A percentile compares a stretch with the other conserved stretches of the same genome.
Evolutionary conservation across 2,329 filamentous ascomycete species (phyloP).

Genomic region (Phialemonium atrogriseum): DNA sequence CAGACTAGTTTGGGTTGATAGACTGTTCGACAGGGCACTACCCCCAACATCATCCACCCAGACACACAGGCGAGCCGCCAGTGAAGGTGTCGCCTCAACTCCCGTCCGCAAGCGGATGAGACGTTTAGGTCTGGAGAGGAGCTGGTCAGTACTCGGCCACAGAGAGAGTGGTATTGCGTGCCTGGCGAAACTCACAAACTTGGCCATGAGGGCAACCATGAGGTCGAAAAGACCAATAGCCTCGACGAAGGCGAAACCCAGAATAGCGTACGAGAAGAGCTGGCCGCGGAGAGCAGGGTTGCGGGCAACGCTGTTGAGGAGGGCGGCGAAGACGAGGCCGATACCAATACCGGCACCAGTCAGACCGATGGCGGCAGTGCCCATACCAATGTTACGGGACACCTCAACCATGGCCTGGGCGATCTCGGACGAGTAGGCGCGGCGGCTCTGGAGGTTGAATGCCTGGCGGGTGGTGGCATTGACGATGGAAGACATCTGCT

Average conservation of each 20-base stretch:
- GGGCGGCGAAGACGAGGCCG: constrained; percentile 86
- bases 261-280: constrained; percentile 94
- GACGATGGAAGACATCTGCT: constrained; percentile 59
- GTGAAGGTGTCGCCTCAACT: constrained; percentile 13
- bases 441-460: constrained; percentile 52
- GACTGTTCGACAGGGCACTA: constrained; percentile 4
- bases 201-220: constrained; percentile 91
- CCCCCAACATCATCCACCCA: constrained; percentile 10
- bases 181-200: constrained; percentile 69
- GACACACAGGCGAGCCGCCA: constrained; percentile 17
- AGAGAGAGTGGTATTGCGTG: not conserved
- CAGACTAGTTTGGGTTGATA: constrained; percentile 7
- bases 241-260: constrained; percentile 92
- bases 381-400: constrained; percentile 87
- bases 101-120: constrained; percentile 9
- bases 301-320: constrained; percentile 83
- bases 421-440: constrained; percentile 82
- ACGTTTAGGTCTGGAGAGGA: constrained; percentile 17
- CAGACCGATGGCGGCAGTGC: constrained; percentile 83
- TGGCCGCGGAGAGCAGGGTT: constrained; percentile 92
- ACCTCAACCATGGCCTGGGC: constrained; percentile 82
- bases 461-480: constrained; percentile 58
- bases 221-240: constrained; percentile 84
- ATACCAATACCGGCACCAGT: constrained; percentile 92
- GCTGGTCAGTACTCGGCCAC: constrained; percentile 1